These are phyloP conservation scores for Raphanus hybrid DNA, from an alignment of 441 rosid genomes.

Conservation along the genomic window DNA sequence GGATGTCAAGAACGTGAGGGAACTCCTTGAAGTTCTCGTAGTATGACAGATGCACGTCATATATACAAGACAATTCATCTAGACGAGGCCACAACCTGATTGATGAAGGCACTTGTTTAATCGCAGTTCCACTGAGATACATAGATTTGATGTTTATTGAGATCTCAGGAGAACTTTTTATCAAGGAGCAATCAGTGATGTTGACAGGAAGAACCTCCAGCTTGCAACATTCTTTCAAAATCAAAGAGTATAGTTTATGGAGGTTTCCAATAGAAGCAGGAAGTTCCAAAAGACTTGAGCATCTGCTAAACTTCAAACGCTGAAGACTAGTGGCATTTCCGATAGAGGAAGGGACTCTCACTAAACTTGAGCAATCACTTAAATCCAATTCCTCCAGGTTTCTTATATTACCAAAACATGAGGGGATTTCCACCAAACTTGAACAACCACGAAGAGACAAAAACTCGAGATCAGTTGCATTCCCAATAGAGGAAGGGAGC, in stretches of 20 bases:
- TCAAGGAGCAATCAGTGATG: neutral
- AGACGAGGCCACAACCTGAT: neutral
- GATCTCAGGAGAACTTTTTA: neutral
- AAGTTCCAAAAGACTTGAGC: constrained; percentile 4
- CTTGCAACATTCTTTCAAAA: neutral
- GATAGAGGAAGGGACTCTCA: neutral
- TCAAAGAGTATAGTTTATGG: neutral
- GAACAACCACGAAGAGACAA: too few species aligned
- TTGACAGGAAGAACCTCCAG: neutral
- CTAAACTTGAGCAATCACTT: neutral
- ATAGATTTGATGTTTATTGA: neutral
- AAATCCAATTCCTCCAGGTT: neutral
- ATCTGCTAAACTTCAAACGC: neutral
- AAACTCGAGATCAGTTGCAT: too few species aligned
- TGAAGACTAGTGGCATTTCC: neutral
- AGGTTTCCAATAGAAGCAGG: constrained; percentile 6
- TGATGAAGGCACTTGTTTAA: neutral
- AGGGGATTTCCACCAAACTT: neutral
- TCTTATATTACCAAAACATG: neutral
- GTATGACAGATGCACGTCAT: too few species aligned
- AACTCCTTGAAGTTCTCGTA: too few species aligned
- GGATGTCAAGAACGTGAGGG: neutral
- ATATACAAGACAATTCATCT: too few species aligned
- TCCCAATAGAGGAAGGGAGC: too few species aligned
- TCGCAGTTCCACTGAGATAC: neutral